Conservation (phyloP, 1,284 basidiomycete species). For the Melampsora larici-populina region DNA sequence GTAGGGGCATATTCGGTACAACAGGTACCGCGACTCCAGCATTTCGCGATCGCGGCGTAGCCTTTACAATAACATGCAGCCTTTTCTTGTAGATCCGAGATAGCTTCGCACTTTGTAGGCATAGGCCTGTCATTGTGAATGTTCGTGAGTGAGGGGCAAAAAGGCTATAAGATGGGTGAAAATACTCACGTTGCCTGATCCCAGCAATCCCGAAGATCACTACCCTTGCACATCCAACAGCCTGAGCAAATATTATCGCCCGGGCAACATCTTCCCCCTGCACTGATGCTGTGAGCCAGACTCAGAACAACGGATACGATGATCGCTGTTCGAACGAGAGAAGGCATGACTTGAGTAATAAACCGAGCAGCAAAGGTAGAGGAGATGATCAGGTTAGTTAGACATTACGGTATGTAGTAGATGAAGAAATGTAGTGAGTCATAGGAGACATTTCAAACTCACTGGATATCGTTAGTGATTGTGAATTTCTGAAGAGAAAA, state of each 20-base stretch:
- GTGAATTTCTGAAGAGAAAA: too few relatives aligned
- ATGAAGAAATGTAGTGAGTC: too few relatives aligned
- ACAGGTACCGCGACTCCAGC: conserved; percentile 7
- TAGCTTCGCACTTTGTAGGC: background rate
- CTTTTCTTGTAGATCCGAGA: background rate
- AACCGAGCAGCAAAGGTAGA: too few relatives aligned
- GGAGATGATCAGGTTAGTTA: too few relatives aligned
- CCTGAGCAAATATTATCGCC: conserved; percentile 1
- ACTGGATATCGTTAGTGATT: too few relatives aligned
- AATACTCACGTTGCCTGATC: conserved; percentile 1
- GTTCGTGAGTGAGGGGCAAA: background rate
- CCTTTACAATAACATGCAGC: background rate
- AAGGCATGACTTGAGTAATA: too few relatives aligned
- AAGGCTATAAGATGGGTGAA: background rate
- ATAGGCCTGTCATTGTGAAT: background rate
- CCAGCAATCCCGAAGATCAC: background rate
- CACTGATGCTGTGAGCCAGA: too few relatives aligned
- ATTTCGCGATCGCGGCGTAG: conserved; percentile 13
- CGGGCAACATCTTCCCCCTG: background rate
- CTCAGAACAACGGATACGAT: too few relatives aligned
- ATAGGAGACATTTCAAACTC: too few relatives aligned
- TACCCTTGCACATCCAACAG: conserved; percentile 13
- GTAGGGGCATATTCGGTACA: conserved; percentile 25
- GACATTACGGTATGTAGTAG: too few relatives aligned
- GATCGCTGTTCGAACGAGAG: too few relatives aligned